Evolutionary conservation across 805 yeast genomes (phyloP).

Genomic region (Ogataea degrootiae): DNA sequence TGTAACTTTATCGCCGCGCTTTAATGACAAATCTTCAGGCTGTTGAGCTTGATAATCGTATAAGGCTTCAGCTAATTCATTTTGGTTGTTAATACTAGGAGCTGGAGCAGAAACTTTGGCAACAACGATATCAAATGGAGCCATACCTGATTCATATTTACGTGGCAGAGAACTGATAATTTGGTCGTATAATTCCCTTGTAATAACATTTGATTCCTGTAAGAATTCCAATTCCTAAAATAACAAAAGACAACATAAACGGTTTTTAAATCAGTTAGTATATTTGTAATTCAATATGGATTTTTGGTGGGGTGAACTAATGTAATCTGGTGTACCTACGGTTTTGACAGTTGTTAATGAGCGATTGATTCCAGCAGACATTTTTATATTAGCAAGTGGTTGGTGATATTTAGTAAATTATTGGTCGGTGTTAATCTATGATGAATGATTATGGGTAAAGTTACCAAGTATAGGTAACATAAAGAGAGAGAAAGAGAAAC

Average conservation of each 20-base stretch:
- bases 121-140: constrained; percentile 25
- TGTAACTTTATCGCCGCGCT: constrained; percentile 62
- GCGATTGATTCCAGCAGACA: constrained; percentile 64
- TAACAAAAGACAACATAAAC: not conserved
- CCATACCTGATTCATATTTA: constrained; percentile 44
- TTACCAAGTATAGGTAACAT: no score
- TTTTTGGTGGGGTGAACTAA: not conserved
- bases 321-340: constrained; percentile 19
- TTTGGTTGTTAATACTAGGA: not conserved
- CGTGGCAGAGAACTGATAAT: constrained; percentile 51
- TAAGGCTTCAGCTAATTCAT: constrained; percentile 56
- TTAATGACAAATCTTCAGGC: constrained; percentile 63
- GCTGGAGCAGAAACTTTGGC: constrained; percentile 5
- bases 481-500: no score
- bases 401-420: no score
- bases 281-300: not conserved
- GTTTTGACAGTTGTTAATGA: constrained; percentile 70
- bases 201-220: constrained; percentile 67
- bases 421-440: no score
- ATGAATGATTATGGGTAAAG: no score
- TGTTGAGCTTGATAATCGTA: constrained; percentile 75
- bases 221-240: constrained; percentile 69
- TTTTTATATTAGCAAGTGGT: constrained; percentile 6
- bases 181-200: constrained; percentile 48
- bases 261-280: not conserved